A percentile compares a stretch with the other conserved stretches of the same genome.
Evolutionary conservation across 1,284 basidiomycete genomes (phyloP).

Genomic region (Exobasidium rhododendri): DNA sequence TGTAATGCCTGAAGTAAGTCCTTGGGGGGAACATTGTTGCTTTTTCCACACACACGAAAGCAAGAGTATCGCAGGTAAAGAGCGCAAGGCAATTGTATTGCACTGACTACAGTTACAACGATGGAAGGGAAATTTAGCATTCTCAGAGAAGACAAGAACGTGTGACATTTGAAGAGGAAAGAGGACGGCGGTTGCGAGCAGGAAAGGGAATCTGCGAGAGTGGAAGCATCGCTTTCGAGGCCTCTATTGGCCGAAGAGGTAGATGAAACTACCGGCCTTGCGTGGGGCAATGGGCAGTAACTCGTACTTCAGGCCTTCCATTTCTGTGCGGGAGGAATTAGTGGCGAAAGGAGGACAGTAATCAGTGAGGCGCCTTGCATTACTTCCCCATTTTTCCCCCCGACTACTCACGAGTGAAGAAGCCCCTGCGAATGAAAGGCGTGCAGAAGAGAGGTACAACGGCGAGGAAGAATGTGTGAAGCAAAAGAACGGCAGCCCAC

Average conservation of each 20-base stretch:
- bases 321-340: slow-evolving; percentile 1
- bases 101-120: neutral
- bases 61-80: neutral
- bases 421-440: slow-evolving; percentile 41
- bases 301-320: slow-evolving; percentile 44
- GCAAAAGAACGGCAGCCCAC: slow-evolving; percentile 33
- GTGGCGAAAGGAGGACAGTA: too few species aligned
- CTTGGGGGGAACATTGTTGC: neutral
- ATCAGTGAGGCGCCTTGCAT: too few species aligned
- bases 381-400: neutral
- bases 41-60: neutral
- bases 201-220: neutral
- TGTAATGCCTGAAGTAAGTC: too few species aligned
- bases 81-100: neutral
- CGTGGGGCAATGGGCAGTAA: slow-evolving; percentile 32
- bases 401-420: slow-evolving; percentile 40
- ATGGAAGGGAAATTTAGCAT: neutral
- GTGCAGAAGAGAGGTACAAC: slow-evolving; percentile 49
- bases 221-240: neutral
- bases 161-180: too few species aligned
- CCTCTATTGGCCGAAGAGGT: slow-evolving; percentile 36
- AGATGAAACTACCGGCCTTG: slow-evolving; percentile 42
- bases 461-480: slow-evolving; percentile 38
- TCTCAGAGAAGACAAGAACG: too few species aligned
- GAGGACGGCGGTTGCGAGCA: too few species aligned